Conservation (phyloP, 2,329 filamentous ascomycete genomes). For the Penicillium palitans region DNA sequence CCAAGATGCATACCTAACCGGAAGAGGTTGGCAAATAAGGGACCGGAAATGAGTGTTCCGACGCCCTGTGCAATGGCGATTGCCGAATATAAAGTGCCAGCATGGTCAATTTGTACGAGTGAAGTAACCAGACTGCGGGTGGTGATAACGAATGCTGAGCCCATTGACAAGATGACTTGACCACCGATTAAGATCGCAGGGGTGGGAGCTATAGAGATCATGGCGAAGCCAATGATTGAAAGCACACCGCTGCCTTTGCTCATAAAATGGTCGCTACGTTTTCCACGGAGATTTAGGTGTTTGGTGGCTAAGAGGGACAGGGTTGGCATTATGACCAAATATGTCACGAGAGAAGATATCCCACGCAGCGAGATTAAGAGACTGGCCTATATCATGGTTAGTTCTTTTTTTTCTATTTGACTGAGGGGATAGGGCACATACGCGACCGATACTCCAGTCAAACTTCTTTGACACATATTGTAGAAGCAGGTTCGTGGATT, state of each 20-base stretch:
- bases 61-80: conserved; percentile 26
- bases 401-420: neutral
- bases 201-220: conserved; percentile 19
- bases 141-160: conserved; percentile 24
- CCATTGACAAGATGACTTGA: conserved; percentile 28
- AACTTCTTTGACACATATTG: conserved; percentile 35
- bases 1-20: conserved; percentile 29
- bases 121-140: conserved; percentile 30
- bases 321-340: conserved; percentile 26
- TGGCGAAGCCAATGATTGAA: conserved; percentile 23
- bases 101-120: conserved; percentile 28
- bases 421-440: conserved; percentile 12
- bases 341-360: conserved; percentile 22
- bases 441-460: conserved; percentile 30
- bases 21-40: conserved; percentile 31
- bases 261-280: conserved; percentile 24
- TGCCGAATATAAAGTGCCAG: conserved; percentile 32
- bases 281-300: conserved; percentile 23
- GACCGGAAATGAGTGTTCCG: conserved; percentile 27
- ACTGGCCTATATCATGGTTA: conserved; percentile 25
- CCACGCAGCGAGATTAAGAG: conserved; percentile 32
- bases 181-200: conserved; percentile 24
- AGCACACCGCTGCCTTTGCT: conserved; percentile 23
- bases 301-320: conserved; percentile 17
- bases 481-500: conserved; percentile 27